These are phyloP conservation scores for Pythium phragmitis DNA, from an alignment of 352 stramenopile genomes.

Conservation along the genomic window DNA sequence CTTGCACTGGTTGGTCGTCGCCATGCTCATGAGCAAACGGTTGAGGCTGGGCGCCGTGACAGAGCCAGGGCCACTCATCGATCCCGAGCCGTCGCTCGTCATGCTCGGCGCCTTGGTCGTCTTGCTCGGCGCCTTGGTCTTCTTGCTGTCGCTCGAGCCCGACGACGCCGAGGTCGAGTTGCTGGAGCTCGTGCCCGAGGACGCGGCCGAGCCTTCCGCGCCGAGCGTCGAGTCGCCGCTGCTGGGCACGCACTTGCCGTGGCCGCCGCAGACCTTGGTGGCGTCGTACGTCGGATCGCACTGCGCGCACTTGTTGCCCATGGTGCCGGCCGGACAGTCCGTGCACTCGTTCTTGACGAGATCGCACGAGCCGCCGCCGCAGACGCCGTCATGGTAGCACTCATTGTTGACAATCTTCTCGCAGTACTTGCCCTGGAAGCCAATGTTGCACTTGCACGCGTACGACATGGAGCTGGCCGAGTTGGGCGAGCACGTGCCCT, in stretches of 20 bases:
- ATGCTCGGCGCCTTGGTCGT: slow-evolving; percentile 2
- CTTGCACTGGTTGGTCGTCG: slow-evolving; percentile 36
- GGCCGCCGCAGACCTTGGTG: slow-evolving; percentile 51
- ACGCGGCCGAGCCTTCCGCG: slow-evolving; percentile 5
- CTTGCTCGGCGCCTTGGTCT: slow-evolving; percentile 3
- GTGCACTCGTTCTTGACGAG: slow-evolving; percentile 55
- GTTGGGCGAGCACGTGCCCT: slow-evolving; percentile 59
- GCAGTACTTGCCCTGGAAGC: slow-evolving; percentile 78
- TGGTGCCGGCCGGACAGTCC: slow-evolving; percentile 59
- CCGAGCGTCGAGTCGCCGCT: slow-evolving; percentile 29
- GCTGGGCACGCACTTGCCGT: slow-evolving; percentile 44
- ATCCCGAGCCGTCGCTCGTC: slow-evolving; percentile 4
- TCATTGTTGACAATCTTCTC: slow-evolving; percentile 73
- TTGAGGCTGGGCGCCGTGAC: slow-evolving; percentile 9
- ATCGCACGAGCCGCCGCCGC: slow-evolving; percentile 65
- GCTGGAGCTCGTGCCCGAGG: neutral
- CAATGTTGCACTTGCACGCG: slow-evolving; percentile 66
- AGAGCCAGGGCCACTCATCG: neutral
- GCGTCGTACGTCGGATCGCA: slow-evolving; percentile 48
- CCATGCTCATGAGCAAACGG: slow-evolving; percentile 13
- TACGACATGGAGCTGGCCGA: slow-evolving; percentile 50
- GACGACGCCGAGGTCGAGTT: neutral
- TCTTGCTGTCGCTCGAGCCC: neutral
- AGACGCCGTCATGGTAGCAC: slow-evolving; percentile 64
- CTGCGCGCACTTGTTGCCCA: slow-evolving; percentile 64